A percentile compares a stretch with the other conserved stretches of the same genome.
Evolutionary conservation across 805 yeast genomes (phyloP).

Genomic region (Yarrowia sp.): DNA sequence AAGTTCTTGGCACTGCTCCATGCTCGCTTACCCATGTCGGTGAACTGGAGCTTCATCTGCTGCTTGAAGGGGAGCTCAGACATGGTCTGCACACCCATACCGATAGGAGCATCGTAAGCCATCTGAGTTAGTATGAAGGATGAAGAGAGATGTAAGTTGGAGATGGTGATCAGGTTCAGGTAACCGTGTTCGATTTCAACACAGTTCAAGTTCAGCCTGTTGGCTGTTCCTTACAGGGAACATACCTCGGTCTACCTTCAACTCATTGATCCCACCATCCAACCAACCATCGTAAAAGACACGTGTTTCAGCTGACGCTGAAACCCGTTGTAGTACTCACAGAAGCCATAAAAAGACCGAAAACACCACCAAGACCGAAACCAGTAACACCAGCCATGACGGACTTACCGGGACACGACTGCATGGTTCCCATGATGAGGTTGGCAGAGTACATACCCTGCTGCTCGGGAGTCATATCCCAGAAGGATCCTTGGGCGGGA

Average conservation of each 20-base stretch:
- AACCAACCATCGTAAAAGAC: background rate
- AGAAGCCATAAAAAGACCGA: slow-evolving; percentile 82
- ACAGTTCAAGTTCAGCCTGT: no score
- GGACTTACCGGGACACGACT: slow-evolving; percentile 93
- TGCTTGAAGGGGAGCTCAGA: slow-evolving; percentile 86
- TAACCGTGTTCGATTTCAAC: no score
- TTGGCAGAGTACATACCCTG: slow-evolving; percentile 89
- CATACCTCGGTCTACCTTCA: background rate
- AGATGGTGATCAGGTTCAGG: no score
- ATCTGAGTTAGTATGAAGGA: slow-evolving; percentile 39
- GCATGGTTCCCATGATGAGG: slow-evolving; percentile 77
- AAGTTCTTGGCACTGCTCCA: slow-evolving; percentile 88
- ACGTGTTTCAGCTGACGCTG: no score
- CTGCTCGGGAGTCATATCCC: slow-evolving; percentile 84
- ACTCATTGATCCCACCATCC: background rate
- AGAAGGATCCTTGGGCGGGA: slow-evolving; percentile 40
- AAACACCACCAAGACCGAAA: slow-evolving; percentile 90
- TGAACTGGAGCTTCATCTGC: slow-evolving; percentile 85
- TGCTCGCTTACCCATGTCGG: slow-evolving; percentile 91
- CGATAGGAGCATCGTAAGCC: slow-evolving; percentile 82
- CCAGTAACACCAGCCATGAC: slow-evolving; percentile 91
- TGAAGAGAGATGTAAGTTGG: background rate
- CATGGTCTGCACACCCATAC: slow-evolving; percentile 51
- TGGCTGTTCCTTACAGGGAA: no score
- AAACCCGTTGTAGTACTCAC: slow-evolving; percentile 29